Conservation (phyloP, 257 asterid species). For the Petrea volubilis region DNA sequence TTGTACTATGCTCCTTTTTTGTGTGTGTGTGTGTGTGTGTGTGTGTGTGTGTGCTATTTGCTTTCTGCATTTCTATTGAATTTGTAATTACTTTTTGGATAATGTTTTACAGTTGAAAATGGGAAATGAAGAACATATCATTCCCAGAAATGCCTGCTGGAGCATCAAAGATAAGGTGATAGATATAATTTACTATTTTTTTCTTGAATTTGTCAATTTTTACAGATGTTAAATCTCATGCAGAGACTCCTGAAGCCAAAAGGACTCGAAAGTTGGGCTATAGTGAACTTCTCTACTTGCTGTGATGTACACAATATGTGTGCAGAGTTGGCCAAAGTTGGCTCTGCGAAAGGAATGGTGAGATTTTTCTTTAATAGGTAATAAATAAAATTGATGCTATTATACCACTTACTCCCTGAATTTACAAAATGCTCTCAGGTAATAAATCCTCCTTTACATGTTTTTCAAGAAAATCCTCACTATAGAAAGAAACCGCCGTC, state of each 20-base stretch:
- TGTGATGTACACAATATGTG: constrained; percentile 27
- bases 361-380: background rate
- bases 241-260: constrained; percentile 44
- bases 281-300: constrained; percentile 45
- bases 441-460: constrained; percentile 36
- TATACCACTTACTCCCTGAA: background rate
- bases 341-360: constrained; percentile 47
- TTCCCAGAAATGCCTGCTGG: constrained; percentile 53
- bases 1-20: background rate
- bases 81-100: background rate
- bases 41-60: background rate
- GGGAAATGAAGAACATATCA: constrained; percentile 42
- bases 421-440: constrained; percentile 24
- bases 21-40: too few relatives aligned
- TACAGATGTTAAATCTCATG: background rate
- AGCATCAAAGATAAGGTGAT: constrained; percentile 49
- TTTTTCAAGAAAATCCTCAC: constrained; percentile 44
- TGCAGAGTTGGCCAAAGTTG: constrained; percentile 31
- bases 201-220: background rate
- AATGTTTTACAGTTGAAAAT: constrained; percentile 35
- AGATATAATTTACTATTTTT: background rate
- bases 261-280: constrained; percentile 41
- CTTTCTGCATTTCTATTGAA: background rate
- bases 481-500: constrained; percentile 36
- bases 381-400: background rate